These are phyloP conservation scores for Paracoccidioides lutzii DNA, from an alignment of 2,329 filamentous ascomycete genomes.

Conservation along the genomic window DNA sequence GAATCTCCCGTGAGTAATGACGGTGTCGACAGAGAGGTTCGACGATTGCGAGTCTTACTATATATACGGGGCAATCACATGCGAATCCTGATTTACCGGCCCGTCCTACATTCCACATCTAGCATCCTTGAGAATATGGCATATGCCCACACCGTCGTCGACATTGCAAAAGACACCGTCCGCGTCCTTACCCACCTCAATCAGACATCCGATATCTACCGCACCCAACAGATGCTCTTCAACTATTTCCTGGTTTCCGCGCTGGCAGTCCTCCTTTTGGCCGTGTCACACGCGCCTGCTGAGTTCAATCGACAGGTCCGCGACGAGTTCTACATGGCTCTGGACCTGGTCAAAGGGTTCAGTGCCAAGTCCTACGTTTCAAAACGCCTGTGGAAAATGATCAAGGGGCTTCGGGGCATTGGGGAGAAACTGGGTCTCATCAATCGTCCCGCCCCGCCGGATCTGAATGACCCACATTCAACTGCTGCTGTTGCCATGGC, in stretches of 20 bases:
- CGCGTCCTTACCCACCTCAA: conserved; percentile 48
- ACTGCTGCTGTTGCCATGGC: conserved; percentile 54
- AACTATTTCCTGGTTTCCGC: conserved; percentile 55
- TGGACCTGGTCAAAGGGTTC: conserved; percentile 50
- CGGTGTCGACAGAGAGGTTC: conserved; percentile 50
- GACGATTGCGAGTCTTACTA: conserved; percentile 67
- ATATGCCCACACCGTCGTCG: conserved; percentile 57
- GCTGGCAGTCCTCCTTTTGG: conserved; percentile 50
- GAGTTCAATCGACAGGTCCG: conserved; percentile 49
- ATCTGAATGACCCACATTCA: conserved; percentile 44
- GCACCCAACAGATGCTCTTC: conserved; percentile 50
- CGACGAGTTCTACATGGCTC: conserved; percentile 55
- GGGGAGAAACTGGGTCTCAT: conserved; percentile 48
- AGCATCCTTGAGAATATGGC: conserved; percentile 65
- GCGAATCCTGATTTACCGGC: conserved; percentile 77
- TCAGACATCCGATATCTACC: conserved; percentile 50
- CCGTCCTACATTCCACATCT: conserved; percentile 69
- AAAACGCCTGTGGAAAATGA: conserved; percentile 51
- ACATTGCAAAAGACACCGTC: conserved; percentile 53
- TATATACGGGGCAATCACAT: conserved; percentile 83
- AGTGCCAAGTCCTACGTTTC: conserved; percentile 49
- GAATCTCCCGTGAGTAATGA: conserved; percentile 36
- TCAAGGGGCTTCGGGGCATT: conserved; percentile 50
- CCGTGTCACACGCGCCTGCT: conserved; percentile 50
- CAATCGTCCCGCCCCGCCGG: conserved; percentile 24